Base-by-base conservation (phyloP, 2,329 filamentous ascomycete genomes). In the Balansia obtecta region DNA sequence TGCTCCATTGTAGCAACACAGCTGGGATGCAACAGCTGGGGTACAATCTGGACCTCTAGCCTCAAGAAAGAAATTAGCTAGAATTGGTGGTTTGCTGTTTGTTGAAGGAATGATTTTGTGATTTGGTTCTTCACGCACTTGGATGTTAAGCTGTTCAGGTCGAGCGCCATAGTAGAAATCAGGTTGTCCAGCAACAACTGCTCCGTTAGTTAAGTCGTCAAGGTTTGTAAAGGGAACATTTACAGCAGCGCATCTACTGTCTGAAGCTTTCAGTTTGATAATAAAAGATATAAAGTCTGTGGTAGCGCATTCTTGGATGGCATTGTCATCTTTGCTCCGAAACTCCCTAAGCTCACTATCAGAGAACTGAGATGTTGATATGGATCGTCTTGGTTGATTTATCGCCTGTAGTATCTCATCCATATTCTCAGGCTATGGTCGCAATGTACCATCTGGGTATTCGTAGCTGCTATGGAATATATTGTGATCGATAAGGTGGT, bases 21-120 rank as follows among this genome's bases (percentile, higher is more conserved):
- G 45, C 13, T 32, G 27, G 11, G 9, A 18, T 3, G 53, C 57
- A 32, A 46, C 62, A 2, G 52, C 56, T 30, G 33, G 9, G 13
- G 48, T 39, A 8, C 62, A 61, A 52, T 65, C 54, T 4, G 64
- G 65, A 0, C 65, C 65, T 50, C 71, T 72, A 0, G 56, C 61
- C 46, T 63, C 63, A 1, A 71, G 46, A 50, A 70, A 71, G 51
- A 68, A 68, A 52, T 71, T 72, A 4, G 65, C 67, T 18, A 55
- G 56, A 2, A 66, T 54, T 2, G 68, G 68, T 39, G 60, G 55
- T 49, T 62, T 54, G 18, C 50, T 37, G 45, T 63, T 52, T 18
- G 60, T 63, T 7, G 63, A 65, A 12, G 68, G 67, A 30, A 67
- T 52, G 39, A 70, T 62, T 12, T 57, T 52, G n/a, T 18, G 3